phyloP scores from a whole-genome alignment of 495 filamentous ascomycete genomes.

The Xylaria venustula region DNA sequence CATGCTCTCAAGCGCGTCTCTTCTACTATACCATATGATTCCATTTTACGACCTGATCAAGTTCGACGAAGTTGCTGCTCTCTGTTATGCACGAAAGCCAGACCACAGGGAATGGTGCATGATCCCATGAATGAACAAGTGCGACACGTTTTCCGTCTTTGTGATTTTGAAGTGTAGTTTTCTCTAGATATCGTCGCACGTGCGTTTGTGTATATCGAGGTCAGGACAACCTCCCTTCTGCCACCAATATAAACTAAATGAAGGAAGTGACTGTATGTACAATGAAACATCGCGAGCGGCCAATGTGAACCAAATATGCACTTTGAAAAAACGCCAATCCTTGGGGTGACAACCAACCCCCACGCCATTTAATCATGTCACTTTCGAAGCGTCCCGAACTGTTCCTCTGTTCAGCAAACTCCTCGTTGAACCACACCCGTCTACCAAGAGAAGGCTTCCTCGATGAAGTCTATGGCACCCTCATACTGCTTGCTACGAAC shows the following conservation, averaged over 20 bases:
- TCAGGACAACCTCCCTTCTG: neutral
- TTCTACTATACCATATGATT: too few relatives aligned
- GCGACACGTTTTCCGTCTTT: too few relatives aligned
- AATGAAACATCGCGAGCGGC: neutral
- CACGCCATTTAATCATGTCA: too few relatives aligned
- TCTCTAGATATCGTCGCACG: constrained; percentile 2
- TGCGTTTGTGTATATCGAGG: neutral
- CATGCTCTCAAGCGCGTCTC: too few relatives aligned
- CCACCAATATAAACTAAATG: neutral
- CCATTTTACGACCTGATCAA: too few relatives aligned
- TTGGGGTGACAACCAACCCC: neutral
- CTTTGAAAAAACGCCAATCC: constrained; percentile 17
- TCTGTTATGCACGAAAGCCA: too few relatives aligned
- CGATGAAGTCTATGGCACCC: constrained; percentile 80
- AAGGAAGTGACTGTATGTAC: constrained; percentile 13
- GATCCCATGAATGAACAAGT: too few relatives aligned
- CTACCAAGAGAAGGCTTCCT: constrained; percentile 92
- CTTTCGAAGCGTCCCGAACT: too few relatives aligned
- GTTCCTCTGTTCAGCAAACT: too few relatives aligned
- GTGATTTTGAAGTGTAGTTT: too few relatives aligned
- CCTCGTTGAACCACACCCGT: neutral
- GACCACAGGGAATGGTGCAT: too few relatives aligned
- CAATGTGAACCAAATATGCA: constrained; percentile 26
- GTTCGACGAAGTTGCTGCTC: too few relatives aligned
- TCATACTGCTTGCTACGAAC: constrained; percentile 63